phyloP scores from a whole-genome alignment of 768 basidiomycete genomes.

The Russula sp. region DNA sequence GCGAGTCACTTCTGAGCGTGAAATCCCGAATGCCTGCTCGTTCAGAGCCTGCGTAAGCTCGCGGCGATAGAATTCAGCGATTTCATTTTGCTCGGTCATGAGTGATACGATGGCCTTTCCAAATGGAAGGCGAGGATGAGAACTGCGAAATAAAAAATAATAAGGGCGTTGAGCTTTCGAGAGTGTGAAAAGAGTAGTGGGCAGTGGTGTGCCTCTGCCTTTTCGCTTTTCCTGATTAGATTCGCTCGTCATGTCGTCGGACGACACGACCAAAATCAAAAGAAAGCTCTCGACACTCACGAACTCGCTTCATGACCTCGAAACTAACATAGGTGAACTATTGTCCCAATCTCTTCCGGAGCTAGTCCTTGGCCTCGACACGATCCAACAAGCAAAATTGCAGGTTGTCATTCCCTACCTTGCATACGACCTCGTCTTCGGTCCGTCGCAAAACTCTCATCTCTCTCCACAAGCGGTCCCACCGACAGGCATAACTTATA shows the following conservation, averaged over 20 bases:
- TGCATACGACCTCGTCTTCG: conserved; percentile 79
- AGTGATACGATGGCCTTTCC: background rate
- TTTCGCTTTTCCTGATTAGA: conserved; percentile 22
- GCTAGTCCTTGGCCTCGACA: conserved; percentile 53
- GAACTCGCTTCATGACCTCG: conserved; percentile 60
- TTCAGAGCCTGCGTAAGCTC: conserved; percentile 15
- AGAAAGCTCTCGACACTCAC: conserved; percentile 41
- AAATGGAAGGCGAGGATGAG: background rate
- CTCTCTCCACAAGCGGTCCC: background rate
- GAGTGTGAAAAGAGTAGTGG: background rate
- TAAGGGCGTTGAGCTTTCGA: background rate
- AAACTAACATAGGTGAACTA: conserved; percentile 56
- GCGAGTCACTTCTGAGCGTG: background rate
- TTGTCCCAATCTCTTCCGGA: conserved; percentile 63
- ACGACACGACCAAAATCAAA: conserved; percentile 31
- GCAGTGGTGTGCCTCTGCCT: too few relatives aligned
- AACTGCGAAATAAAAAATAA: background rate
- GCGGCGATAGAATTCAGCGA: conserved; percentile 11
- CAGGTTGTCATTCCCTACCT: conserved; percentile 77
- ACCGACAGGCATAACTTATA: conserved; percentile 25
- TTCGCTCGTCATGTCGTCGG: conserved; percentile 21
- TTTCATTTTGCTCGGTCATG: background rate
- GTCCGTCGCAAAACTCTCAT: conserved; percentile 36
- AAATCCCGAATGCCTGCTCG: conserved; percentile 19
- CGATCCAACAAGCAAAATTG: conserved; percentile 74